These are phyloP conservation scores for Penicillium fimorum DNA, from an alignment of 495 filamentous ascomycete species.

Conservation along the genomic window DNA sequence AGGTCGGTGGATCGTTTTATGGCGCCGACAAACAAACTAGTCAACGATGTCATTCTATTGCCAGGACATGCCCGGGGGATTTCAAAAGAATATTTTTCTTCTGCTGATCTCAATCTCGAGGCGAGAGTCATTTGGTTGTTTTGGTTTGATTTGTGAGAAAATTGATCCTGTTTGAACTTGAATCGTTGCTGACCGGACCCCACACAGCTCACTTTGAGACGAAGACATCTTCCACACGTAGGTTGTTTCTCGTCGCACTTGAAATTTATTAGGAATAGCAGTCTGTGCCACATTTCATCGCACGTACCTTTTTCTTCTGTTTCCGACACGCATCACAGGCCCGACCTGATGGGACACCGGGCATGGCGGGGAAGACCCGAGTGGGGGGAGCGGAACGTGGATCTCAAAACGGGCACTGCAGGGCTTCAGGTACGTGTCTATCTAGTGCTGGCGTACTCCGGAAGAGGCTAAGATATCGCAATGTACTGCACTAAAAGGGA, in stretches of 20 bases:
- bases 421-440: neutral
- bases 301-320: conserved; percentile 53
- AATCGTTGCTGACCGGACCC: conserved; percentile 48
- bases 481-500: neutral
- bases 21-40: conserved; percentile 26
- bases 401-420: conserved; percentile 7
- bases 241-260: conserved; percentile 46
- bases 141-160: neutral
- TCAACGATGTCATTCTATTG: conserved; percentile 25
- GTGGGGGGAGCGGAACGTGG: conserved; percentile 1
- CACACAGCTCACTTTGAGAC: conserved; percentile 43
- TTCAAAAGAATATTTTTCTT: neutral
- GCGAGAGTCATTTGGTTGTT: neutral
- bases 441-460: neutral
- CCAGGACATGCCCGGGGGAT: conserved; percentile 13
- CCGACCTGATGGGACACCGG: conserved; percentile 48
- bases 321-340: conserved; percentile 52
- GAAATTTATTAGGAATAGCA: neutral
- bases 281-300: neutral
- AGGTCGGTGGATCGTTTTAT: conserved; percentile 37
- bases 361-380: conserved; percentile 33
- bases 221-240: conserved; percentile 47
- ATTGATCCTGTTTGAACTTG: conserved; percentile 45
- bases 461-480: neutral
- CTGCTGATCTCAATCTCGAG: neutral